These are phyloP conservation scores for Sicyos edulis DNA, from an alignment of 306 rosid species.

Conservation along the genomic window DNA sequence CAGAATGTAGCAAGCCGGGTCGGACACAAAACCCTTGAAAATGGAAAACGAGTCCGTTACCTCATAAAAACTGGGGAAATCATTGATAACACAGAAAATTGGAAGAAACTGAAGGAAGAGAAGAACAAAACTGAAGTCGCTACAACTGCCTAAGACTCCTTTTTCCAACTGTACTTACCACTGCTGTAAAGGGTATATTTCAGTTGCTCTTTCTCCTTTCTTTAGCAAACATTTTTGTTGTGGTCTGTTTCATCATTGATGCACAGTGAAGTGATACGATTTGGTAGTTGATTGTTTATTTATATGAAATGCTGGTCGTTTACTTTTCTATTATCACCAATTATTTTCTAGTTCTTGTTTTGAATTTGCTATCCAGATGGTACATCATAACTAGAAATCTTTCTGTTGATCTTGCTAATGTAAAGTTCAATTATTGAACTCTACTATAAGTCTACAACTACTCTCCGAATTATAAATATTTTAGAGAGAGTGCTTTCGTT, in stretches of 20 bases:
- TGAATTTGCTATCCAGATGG: background rate
- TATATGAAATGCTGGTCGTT: background rate
- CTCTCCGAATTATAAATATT: too few relatives aligned
- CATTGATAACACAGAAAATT: constrained; percentile 57
- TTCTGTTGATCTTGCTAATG: background rate
- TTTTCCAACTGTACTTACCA: constrained; percentile 7
- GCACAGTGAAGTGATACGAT: background rate
- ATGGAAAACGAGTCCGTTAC: constrained; percentile 76
- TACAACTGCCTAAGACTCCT: constrained; percentile 24
- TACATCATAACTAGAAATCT: too few relatives aligned
- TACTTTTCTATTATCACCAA: background rate
- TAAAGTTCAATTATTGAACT: too few relatives aligned
- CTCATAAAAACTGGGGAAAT: constrained; percentile 90
- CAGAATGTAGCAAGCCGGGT: constrained; percentile 85
- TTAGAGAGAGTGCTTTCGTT: too few relatives aligned
- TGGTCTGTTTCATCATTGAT: constrained; percentile 2
- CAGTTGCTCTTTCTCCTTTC: background rate
- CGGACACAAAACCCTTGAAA: constrained; percentile 78
- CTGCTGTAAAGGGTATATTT: constrained; percentile 18
- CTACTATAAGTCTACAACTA: too few relatives aligned
- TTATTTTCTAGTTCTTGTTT: background rate
- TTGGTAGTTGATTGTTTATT: background rate
- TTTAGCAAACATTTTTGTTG: constrained; percentile 16
- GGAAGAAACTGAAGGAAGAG: constrained; percentile 73
- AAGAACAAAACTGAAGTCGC: constrained; percentile 57